Conservation (phyloP, 805 yeast species). For the Sugiyamaella chiloensis region DNA sequence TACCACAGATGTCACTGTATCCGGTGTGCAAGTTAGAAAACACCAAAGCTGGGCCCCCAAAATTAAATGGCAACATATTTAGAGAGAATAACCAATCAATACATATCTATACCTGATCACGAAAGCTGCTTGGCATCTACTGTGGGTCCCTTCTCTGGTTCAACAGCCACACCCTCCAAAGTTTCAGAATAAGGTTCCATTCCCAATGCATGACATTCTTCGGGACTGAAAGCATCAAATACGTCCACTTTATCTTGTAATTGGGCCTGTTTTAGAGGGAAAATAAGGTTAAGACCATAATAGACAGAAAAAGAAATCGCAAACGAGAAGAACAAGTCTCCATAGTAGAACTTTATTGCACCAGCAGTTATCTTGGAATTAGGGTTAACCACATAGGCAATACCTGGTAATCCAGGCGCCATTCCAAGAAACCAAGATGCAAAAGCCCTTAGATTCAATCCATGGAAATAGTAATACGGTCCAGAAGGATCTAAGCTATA, state of each 20-base stretch:
- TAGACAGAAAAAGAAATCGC: constrained; percentile 31
- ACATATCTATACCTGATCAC: no score
- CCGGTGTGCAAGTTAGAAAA: no score
- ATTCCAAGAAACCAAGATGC: constrained; percentile 36
- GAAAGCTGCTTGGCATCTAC: no score
- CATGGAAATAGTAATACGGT: constrained; percentile 38
- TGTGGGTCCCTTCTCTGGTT: no score
- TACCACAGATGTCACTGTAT: no score
- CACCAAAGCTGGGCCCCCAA: no score
- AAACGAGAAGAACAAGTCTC: constrained; percentile 1
- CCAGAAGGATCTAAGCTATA: constrained; percentile 32
- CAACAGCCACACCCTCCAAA: background rate
- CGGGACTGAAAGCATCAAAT: constrained; percentile 30
- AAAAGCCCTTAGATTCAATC: constrained; percentile 43
- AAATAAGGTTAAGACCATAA: constrained; percentile 34
- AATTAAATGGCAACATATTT: no score
- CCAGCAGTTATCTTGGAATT: constrained; percentile 56
- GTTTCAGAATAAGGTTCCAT: constrained; percentile 6
- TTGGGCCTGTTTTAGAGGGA: constrained; percentile 37
- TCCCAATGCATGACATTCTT: constrained; percentile 24
- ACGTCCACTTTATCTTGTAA: constrained; percentile 35
- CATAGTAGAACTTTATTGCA: background rate
- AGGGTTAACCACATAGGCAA: constrained; percentile 21
- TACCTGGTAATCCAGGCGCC: constrained; percentile 27
- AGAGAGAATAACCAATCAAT: no score